phyloP scores from a whole-genome alignment of 768 basidiomycete species.

The Leccinum pellstonianum region DNA sequence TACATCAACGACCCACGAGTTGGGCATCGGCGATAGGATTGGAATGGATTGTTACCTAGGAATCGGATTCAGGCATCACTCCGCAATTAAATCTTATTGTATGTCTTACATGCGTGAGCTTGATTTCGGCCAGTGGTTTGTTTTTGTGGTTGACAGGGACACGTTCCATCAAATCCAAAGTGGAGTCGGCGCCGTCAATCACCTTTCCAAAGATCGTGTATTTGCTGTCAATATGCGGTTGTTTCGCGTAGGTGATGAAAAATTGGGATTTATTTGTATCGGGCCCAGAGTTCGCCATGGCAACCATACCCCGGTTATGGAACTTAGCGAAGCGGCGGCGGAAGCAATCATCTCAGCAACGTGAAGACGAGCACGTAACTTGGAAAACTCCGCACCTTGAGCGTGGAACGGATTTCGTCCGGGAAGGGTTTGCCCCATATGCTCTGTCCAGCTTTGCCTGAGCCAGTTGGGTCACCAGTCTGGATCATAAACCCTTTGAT shows the following conservation, averaged over 20 bases:
- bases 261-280: slow-evolving; percentile 94
- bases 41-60: slow-evolving; percentile 83
- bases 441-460: slow-evolving; percentile 95
- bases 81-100: not conserved
- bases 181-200: slow-evolving; percentile 96
- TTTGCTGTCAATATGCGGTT: slow-evolving; percentile 91
- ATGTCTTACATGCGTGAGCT: slow-evolving; percentile 65
- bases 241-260: slow-evolving; percentile 89
- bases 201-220: slow-evolving; percentile 96
- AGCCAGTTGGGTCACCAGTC: slow-evolving; percentile 84
- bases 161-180: slow-evolving; percentile 91
- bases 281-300: slow-evolving; percentile 96
- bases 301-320: slow-evolving; percentile 90
- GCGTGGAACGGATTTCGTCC: slow-evolving; percentile 90
- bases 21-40: slow-evolving; percentile 90
- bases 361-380: not conserved
- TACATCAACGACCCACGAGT: slow-evolving; percentile 26
- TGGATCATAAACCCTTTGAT: slow-evolving; percentile 97
- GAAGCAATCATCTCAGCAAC: not conserved
- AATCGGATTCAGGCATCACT: slow-evolving; percentile 5
- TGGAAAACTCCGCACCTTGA: slow-evolving; percentile 62
- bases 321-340: slow-evolving; percentile 53
- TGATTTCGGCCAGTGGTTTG: slow-evolving; percentile 83
- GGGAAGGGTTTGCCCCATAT: slow-evolving; percentile 92
- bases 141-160: slow-evolving; percentile 91